Conservation (phyloP, 164 flowering plant species). For the Amborella trichopoda region DNA sequence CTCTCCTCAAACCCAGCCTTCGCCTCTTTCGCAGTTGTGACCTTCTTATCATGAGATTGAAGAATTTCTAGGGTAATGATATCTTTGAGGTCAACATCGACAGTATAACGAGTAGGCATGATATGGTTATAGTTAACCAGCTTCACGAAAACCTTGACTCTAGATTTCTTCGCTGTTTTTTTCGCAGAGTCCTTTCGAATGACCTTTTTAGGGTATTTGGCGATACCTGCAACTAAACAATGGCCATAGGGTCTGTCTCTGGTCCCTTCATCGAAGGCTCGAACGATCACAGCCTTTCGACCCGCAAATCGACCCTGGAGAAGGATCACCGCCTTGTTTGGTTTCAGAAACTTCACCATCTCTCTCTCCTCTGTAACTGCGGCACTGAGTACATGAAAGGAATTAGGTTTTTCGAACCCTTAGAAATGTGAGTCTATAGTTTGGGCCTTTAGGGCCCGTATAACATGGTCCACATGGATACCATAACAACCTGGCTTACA, state of each 20-base stretch:
- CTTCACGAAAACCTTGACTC: slow-evolving; percentile 21
- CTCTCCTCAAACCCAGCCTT: slow-evolving; percentile 23
- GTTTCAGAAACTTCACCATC: slow-evolving; percentile 22
- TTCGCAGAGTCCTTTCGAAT: slow-evolving; percentile 28
- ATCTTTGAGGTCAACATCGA: slow-evolving; percentile 44
- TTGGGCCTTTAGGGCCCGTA: too few species aligned
- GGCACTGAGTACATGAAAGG: too few species aligned
- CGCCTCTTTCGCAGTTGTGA: slow-evolving; percentile 15
- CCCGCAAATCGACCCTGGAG: slow-evolving; percentile 30
- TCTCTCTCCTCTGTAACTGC: neutral
- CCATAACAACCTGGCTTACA: too few species aligned
- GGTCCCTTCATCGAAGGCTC: slow-evolving; percentile 26
- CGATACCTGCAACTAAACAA: slow-evolving; percentile 29
- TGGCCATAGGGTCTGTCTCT: slow-evolving; percentile 28
- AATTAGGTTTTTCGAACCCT: too few species aligned
- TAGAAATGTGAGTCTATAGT: too few species aligned
- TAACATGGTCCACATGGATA: too few species aligned
- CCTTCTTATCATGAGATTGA: slow-evolving; percentile 17
- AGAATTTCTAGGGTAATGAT: slow-evolving; percentile 15
- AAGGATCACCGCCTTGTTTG: slow-evolving; percentile 14
- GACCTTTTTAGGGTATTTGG: slow-evolving; percentile 33
- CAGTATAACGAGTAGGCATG: slow-evolving; percentile 47
- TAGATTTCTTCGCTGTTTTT: slow-evolving; percentile 24
- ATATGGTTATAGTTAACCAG: slow-evolving; percentile 27
- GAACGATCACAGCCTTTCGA: slow-evolving; percentile 27